A percentile compares a stretch with the other conserved stretches of the same genome.
Evolutionary conservation across 768 basidiomycete species (phyloP).

Genomic region (Tylopilus cervinicoccineus): DNA sequence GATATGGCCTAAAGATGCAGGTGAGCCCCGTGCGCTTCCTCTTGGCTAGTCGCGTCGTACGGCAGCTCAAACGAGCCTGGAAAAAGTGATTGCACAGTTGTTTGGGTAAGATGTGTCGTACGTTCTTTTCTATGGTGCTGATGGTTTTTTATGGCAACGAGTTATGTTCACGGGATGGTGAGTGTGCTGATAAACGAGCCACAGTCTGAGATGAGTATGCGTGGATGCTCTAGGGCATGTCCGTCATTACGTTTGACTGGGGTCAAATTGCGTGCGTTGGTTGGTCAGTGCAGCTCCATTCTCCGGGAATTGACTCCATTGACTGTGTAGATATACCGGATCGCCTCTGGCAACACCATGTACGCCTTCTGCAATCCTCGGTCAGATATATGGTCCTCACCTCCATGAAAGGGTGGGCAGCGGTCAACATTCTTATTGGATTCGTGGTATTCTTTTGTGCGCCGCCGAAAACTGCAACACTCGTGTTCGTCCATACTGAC

Average conservation of each 20-base stretch:
- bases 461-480: background rate
- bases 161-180: conserved; percentile 44
- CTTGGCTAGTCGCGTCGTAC: conserved; percentile 9
- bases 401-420: conserved; percentile 55
- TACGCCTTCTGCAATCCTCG: conserved; percentile 4
- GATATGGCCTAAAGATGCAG: conserved; percentile 47
- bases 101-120: conserved; percentile 37
- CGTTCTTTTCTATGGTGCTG: background rate
- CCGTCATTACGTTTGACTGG: conserved; percentile 79
- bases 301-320: background rate
- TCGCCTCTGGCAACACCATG: conserved; percentile 72
- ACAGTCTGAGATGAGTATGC: background rate
- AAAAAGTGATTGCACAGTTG: conserved; percentile 44
- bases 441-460: conserved; percentile 73
- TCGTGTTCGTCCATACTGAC: background rate
- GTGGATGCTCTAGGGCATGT: conserved; percentile 51
- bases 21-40: conserved; percentile 34
- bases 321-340: conserved; percentile 22
- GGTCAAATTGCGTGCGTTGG: conserved; percentile 48
- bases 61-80: no score
- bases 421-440: conserved; percentile 62
- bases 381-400: background rate
- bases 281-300: background rate
- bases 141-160: conserved; percentile 4
- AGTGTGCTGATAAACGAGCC: conserved; percentile 1